Conservation (phyloP, 768 basidiomycete species). For the Suillus ampliporus region DNA sequence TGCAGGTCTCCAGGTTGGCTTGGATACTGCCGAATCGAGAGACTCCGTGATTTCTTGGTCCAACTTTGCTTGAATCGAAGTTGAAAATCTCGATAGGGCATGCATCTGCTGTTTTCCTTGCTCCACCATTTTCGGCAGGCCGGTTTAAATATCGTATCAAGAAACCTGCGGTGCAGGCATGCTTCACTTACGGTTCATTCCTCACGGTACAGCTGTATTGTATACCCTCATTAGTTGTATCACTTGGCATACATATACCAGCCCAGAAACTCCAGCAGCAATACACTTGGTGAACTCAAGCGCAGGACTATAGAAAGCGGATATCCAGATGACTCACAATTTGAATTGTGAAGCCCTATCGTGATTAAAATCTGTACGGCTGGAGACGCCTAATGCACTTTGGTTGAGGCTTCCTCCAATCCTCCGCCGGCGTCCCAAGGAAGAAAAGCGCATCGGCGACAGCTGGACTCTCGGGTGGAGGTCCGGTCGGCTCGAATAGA, state of each 20-base stretch:
- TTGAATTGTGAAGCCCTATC: no score
- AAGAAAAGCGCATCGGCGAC: no score
- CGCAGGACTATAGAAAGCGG: no score
- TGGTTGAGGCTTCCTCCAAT: conserved; percentile 7
- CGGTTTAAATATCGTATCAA: background rate
- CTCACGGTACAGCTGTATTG: background rate
- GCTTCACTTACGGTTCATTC: background rate
- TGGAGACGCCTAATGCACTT: conserved; percentile 6
- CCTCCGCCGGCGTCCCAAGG: background rate
- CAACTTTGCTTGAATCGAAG: conserved; percentile 49
- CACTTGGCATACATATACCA: background rate
- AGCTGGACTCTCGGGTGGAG: background rate
- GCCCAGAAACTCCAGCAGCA: no score
- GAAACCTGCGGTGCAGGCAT: conserved; percentile 5
- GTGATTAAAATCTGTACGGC: background rate
- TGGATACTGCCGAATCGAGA: conserved; percentile 39
- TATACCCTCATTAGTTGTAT: background rate
- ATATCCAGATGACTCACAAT: no score
- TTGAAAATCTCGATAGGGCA: no score
- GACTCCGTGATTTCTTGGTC: conserved; percentile 63
- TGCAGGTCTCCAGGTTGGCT: conserved; percentile 51
- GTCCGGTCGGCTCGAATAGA: background rate
- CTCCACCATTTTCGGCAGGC: background rate
- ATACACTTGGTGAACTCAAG: no score
- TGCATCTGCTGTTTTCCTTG: no score